Evolutionary conservation across 202 grass and related monocot genomes (phyloP).

Genomic region (Panicum virgatum): DNA sequence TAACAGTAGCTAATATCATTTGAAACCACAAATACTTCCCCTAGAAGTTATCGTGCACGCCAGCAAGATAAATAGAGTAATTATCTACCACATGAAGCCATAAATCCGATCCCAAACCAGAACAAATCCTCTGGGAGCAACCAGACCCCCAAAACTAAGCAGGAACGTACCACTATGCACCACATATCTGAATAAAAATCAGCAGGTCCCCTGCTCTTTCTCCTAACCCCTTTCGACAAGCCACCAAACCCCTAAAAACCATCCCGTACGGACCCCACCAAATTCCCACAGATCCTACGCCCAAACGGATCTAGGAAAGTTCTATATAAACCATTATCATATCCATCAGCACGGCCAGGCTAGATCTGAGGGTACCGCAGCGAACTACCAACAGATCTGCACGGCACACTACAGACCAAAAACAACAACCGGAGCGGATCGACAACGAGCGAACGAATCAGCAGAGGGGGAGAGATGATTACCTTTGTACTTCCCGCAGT

Average conservation of each 20-base stretch:
- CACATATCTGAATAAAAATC: background rate
- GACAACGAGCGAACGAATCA: background rate
- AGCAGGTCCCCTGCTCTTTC: background rate
- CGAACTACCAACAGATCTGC: constrained; percentile 21
- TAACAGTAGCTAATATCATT: background rate
- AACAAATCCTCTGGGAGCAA: background rate
- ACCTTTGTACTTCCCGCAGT: constrained; percentile 65
- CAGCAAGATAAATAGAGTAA: background rate
- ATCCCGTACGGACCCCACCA: background rate
- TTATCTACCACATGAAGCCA: background rate
- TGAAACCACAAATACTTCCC: background rate
- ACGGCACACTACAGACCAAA: background rate
- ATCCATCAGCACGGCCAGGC: background rate
- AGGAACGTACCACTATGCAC: background rate
- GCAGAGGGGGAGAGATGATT: background rate
- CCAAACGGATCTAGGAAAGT: background rate
- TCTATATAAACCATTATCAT: background rate
- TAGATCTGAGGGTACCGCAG: constrained; percentile 9
- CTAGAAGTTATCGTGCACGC: background rate
- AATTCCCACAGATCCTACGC: background rate
- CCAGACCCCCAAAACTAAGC: background rate
- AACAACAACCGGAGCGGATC: constrained; percentile 7
- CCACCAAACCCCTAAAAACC: background rate
- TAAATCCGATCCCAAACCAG: background rate
- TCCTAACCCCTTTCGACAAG: background rate